A percentile compares a stretch with the other conserved stretches of the same genome.
Conservation (phyloP, 345 rosid species). For the Melaleuca alternifolia region DNA sequence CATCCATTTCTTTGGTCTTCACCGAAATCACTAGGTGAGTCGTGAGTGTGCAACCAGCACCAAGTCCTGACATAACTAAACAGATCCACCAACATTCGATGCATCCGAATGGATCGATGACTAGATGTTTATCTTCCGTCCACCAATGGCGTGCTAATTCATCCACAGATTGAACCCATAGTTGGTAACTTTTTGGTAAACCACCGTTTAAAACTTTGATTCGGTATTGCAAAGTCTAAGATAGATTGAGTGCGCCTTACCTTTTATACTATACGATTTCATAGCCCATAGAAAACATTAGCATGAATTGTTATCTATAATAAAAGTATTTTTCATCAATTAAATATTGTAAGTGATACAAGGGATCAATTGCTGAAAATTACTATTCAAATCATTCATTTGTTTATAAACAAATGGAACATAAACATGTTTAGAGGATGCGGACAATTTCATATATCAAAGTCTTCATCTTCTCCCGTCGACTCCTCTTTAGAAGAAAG, state of each 20-base stretch:
- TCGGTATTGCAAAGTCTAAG: neutral
- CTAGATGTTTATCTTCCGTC: no score
- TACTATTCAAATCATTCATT: neutral
- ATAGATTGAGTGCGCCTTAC: no score
- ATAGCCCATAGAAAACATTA: neutral
- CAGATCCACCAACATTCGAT: neutral
- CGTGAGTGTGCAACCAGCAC: neutral
- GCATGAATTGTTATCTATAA: neutral
- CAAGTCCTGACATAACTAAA: neutral
- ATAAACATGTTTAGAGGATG: neutral
- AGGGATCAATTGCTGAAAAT: neutral
- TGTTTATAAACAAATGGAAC: neutral
- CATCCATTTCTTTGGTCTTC: neutral
- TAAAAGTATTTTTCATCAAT: rapidly evolving
- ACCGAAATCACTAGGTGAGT: neutral
- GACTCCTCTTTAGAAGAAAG: neutral
- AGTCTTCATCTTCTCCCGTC: neutral
- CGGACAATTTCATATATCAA: neutral
- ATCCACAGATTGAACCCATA: neutral
- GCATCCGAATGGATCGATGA: neutral
- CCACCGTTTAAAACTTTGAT: neutral
- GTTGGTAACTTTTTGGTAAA: neutral
- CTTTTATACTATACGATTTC: no score
- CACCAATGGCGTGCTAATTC: neutral
- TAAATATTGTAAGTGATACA: neutral